Percentiles rank a stretch among this genome's conserved stretches.
Evolutionary conservation across 1,284 basidiomycete genomes (phyloP).

Genomic region (Cutaneotrichosporon sp.): DNA sequence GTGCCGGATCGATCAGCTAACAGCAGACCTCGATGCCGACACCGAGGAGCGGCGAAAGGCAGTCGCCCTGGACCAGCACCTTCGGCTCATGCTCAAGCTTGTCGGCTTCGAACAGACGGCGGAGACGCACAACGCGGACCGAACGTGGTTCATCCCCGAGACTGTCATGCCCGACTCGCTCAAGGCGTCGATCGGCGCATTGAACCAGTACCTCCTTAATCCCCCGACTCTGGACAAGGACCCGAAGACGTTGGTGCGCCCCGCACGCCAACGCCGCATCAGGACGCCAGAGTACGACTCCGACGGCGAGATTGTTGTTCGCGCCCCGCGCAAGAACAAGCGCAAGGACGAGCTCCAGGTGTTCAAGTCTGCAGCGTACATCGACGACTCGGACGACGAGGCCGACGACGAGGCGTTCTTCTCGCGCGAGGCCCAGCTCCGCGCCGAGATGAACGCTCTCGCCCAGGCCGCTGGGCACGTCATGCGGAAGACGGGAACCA

Average conservation of each 20-base stretch:
- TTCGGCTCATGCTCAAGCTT: conserved; percentile 73
- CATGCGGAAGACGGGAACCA: conserved; percentile 34
- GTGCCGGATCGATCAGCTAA: background rate
- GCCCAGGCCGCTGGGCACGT: conserved; percentile 53
- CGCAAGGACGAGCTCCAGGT: conserved; percentile 61
- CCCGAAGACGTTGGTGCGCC: conserved; percentile 38
- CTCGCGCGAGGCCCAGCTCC: conserved; percentile 65
- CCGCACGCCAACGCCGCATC: conserved; percentile 47
- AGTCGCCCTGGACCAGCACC: conserved; percentile 69
- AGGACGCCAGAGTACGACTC: conserved; percentile 74
- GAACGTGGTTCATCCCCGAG: conserved; percentile 40
- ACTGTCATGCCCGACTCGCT: conserved; percentile 34
- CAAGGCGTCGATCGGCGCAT: conserved; percentile 34
- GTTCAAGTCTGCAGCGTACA: conserved; percentile 87
- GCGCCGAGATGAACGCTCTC: conserved; percentile 59
- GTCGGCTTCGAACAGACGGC: conserved; percentile 38
- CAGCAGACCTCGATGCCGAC: conserved; percentile 69
- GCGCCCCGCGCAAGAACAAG: background rate
- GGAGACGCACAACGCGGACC: conserved; percentile 14
- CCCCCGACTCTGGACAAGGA: conserved; percentile 32
- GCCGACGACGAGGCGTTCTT: conserved; percentile 65
- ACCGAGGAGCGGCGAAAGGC: conserved; percentile 72
- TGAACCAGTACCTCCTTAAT: conserved; percentile 37
- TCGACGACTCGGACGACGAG: conserved; percentile 80
- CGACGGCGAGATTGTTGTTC: conserved; percentile 60